phyloP scores from a whole-genome alignment of 345 rosid genomes.

The Salix exigua region DNA sequence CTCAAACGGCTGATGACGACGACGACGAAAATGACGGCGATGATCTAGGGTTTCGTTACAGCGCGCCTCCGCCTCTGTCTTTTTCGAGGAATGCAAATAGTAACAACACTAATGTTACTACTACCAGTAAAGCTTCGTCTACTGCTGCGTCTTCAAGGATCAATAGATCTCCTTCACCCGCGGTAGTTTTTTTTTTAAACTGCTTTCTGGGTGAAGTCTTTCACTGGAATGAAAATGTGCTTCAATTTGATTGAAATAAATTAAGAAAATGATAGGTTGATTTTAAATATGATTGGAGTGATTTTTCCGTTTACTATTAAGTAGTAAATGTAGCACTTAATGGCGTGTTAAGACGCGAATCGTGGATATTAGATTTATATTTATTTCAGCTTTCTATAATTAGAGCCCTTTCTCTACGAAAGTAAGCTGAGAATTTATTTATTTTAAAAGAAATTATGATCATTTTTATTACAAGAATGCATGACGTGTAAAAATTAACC shows the following conservation, averaged over 20 bases:
- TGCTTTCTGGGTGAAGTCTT: neutral
- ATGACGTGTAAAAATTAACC: slow-evolving; percentile 1
- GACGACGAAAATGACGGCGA: slow-evolving; percentile 57
- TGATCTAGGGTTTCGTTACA: slow-evolving; percentile 79
- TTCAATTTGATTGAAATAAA: neutral
- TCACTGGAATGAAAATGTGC: neutral
- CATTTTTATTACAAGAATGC: neutral
- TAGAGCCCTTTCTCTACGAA: neutral
- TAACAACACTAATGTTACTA: neutral
- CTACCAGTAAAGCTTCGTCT: neutral
- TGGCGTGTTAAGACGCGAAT: neutral
- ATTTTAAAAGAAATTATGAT: neutral
- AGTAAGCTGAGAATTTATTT: neutral
- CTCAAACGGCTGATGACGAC: slow-evolving; percentile 65
- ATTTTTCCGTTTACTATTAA: neutral
- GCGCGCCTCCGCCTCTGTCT: slow-evolving; percentile 78
- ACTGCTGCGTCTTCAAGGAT: neutral
- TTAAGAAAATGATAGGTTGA: neutral
- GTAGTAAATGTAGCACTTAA: neutral
- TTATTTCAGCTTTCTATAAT: neutral
- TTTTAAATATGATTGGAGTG: neutral
- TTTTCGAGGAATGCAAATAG: slow-evolving; percentile 45
- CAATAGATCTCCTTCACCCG: slow-evolving; percentile 86
- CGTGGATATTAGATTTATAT: neutral
- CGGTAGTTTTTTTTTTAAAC: slow-evolving; percentile 39